A percentile compares a stretch with the other conserved stretches of the same genome.
Conservation (phyloP, 805 yeast species). For the Ogataea ramenticola region DNA sequence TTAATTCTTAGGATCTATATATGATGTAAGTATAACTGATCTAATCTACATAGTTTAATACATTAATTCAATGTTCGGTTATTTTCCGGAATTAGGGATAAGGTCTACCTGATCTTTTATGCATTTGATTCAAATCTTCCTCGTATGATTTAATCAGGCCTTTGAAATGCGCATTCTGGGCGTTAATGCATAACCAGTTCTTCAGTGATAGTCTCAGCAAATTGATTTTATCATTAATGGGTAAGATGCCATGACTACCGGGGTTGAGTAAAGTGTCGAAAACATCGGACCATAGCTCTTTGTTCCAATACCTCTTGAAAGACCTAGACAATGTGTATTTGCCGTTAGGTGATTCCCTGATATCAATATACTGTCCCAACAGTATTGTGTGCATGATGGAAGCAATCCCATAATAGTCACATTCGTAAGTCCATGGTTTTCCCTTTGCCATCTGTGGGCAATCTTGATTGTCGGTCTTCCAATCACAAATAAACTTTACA, state of each 20-base stretch:
- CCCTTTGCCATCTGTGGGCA: constrained; percentile 61
- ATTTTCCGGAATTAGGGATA: too few relatives aligned
- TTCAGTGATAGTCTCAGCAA: constrained; percentile 33
- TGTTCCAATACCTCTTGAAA: constrained; percentile 72
- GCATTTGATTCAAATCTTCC: background rate
- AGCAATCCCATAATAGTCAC: constrained; percentile 81
- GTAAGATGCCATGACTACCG: constrained; percentile 23
- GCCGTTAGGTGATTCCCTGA: constrained; percentile 16
- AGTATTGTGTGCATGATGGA: constrained; percentile 64
- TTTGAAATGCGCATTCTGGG: background rate
- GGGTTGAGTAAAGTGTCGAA: constrained; percentile 64
- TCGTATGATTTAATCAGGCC: background rate
- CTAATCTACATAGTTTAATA: background rate
- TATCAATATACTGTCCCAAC: constrained; percentile 58
- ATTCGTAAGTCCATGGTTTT: constrained; percentile 67
- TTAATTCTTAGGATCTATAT: too few relatives aligned
- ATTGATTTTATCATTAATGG: constrained; percentile 32
- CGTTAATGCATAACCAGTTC: constrained; percentile 25
- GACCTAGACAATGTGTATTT: constrained; percentile 32
- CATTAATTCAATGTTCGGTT: too few relatives aligned
- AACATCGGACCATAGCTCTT: constrained; percentile 59
- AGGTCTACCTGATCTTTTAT: background rate
- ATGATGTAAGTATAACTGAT: too few relatives aligned
- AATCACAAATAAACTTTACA: constrained; percentile 49
- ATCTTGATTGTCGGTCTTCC: constrained; percentile 57